Evolutionary conservation across 116 monocot genomes (phyloP).

Genomic region (Cymodocea nodosa): DNA sequence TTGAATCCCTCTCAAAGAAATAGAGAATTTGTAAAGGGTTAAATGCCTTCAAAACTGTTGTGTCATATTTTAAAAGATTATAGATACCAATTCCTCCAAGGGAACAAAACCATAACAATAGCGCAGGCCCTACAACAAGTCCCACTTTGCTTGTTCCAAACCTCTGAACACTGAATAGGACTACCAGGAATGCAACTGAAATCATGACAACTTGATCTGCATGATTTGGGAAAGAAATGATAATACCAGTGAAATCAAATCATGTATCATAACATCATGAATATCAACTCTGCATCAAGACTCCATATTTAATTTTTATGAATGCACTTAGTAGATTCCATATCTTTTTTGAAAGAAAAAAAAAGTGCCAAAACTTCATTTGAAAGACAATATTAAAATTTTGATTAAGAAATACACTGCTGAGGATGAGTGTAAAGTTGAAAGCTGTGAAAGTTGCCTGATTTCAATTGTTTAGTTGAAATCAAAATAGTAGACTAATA

Average conservation of each 20-base stretch:
- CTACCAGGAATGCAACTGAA: constrained; percentile 58
- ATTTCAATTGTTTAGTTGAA: no score
- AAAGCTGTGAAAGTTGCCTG: no score
- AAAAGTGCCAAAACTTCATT: no score
- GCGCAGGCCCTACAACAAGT: constrained; percentile 77
- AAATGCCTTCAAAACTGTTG: constrained; percentile 59
- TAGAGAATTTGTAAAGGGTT: constrained; percentile 78
- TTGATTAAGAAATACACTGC: no score
- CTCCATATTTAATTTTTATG: no score
- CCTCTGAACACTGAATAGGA: constrained; percentile 86
- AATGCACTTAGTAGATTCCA: no score
- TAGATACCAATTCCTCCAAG: constrained; percentile 81
- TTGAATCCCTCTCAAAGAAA: constrained; percentile 64
- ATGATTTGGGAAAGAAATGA: constrained; percentile 7
- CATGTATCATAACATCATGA: no score
- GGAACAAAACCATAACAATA: constrained; percentile 93
- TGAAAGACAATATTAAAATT: no score
- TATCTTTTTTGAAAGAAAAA: no score
- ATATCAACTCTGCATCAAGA: no score
- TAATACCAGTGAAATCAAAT: background rate
- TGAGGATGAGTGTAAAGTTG: no score
- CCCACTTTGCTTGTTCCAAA: constrained; percentile 98
- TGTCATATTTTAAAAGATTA: constrained; percentile 71
- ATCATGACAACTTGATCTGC: constrained; percentile 92
- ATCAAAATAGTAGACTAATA: no score